Evolutionary conservation across 164 flowering plant species (phyloP).

Genomic region (Dillenia turbinata): DNA sequence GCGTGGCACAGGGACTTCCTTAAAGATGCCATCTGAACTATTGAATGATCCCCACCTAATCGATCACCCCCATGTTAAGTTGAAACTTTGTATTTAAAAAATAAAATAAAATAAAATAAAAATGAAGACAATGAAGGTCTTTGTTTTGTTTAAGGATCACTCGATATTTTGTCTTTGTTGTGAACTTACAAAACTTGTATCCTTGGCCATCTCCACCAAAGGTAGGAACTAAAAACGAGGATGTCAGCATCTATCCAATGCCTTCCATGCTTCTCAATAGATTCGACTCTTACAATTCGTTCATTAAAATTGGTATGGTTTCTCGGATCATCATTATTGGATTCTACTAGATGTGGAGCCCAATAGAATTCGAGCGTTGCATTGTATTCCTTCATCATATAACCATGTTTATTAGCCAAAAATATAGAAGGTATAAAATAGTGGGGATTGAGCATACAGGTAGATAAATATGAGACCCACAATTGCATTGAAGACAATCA

Average conservation of each 20-base stretch:
- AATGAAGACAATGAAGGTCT: no score
- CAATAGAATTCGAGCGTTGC: slow-evolving; percentile 19
- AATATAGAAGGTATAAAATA: no score
- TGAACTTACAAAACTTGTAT: slow-evolving; percentile 42
- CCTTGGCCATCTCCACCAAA: slow-evolving; percentile 57
- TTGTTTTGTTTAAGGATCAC: no score
- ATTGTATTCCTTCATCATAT: slow-evolving; percentile 46
- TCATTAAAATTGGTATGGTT: slow-evolving; percentile 44
- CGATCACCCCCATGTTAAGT: background rate
- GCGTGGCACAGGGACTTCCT: slow-evolving; percentile 43
- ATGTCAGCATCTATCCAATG: slow-evolving; percentile 56
- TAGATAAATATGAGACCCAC: no score
- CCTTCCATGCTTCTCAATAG: slow-evolving; percentile 57
- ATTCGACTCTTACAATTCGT: slow-evolving; percentile 37
- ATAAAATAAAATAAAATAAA: background rate
- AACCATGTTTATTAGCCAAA: no score
- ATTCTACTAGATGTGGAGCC: slow-evolving; percentile 61
- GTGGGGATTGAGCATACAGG: no score
- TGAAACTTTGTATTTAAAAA: no score
- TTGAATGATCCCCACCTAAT: slow-evolving; percentile 66
- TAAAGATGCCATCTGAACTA: slow-evolving; percentile 36
- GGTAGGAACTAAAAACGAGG: slow-evolving; percentile 50
- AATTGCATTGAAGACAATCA: no score
- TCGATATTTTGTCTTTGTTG: no score
- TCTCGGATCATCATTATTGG: slow-evolving; percentile 58